Evolutionary conservation across 495 filamentous ascomycete species (phyloP), one percentile per base, ranked within the genome.

Genomic region (Entonaema liquescens): DNA sequence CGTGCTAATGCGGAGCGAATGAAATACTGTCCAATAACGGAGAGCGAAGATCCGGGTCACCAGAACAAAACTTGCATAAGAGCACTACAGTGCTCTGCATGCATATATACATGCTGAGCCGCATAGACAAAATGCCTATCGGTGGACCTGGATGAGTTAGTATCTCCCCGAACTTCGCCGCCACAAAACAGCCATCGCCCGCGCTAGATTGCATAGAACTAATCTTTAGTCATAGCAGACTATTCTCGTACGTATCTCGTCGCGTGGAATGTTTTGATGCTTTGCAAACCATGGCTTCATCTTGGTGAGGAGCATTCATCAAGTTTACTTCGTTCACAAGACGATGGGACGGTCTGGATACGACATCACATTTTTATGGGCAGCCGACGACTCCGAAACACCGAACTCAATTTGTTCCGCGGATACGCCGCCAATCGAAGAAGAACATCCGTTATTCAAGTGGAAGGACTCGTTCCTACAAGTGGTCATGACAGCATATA

Each of bases 271-370:
- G 36, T 28, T 58, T 63, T 68, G 50, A 59, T 53, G 21, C 21
- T 15, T 49, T 40, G 26, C n/a, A 26, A 62, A 53, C 7, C 49
- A 73, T 73, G 61, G 57, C 58, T 12, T 53, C 42, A 25, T 61
- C 36, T 61, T 28, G 9, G 59, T 23, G 54, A 52, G 28, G 12
- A 33, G 54, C 12, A 42, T 36, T 44, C 13, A 19, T 56, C 57
- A 61, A 62, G 21, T 28, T n/a, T 42, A n/a, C 26, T 31, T 58
- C 31, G 44, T 54, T 70, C 50, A 23, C 33, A 64, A 67, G 35
- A 74, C 62, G 55, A 74, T 74, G 71, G 67, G 67, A 13, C 38
- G 71, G n/a, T 62, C 58, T 59, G 71, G 62, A 60, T 74, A 74
- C 23, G 71, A 74, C 15, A 74, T 58, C 64, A 67, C 71, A 64